Base-by-base conservation (phyloP, 179 eudicot genomes). In the Spinacia oleracea region DNA sequence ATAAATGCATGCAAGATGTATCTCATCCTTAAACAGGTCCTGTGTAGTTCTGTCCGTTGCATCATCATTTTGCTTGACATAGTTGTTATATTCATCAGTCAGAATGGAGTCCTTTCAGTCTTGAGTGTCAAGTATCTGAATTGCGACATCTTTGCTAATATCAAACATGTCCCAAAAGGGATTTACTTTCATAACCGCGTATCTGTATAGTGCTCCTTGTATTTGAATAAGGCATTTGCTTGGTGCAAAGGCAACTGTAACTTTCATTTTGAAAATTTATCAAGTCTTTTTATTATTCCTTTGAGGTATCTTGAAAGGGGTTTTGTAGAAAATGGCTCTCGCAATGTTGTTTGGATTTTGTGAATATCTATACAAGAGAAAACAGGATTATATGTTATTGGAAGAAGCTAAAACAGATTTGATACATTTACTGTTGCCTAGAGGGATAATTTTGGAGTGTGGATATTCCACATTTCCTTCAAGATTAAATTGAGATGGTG, bases 61-160 rank as follows among this genome's bases (percentile, higher is more conserved):
- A 42, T 75, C 14, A 20, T 63, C 78, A 63, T 40, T 18, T 60
- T 75, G 53, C 48, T 62, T 74, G 66, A 38, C 68, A 73, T 21
- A 32, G 6, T 21, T 59, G 55, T 43, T 46, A 3, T 18, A 16
- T 42, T 59, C 50, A 29, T 11, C 6, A 42, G 70, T 56, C 20
- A 38, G 76, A 38, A 15, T 58, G 31, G 67, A 74, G 25, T 72
- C 11, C 21, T 12, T 29, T 25, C 35, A 21, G 6, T 31, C 18
- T 21, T 29, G 42, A 20, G 59, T 11, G 10, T 65, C 16, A 18
- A 58, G 31, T 23, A 35, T 16, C 77, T 18, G 20, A 59, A 27
- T 50, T 66, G 35, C 40, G 4, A 11, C 53, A 67, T 67, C 51
- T 51, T 42, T 45, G 29, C 32, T 20, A 12, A 38, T 35, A 40